Evolutionary conservation across 495 filamentous ascomycete genomes (phyloP).

Genomic region (Xylaria sp.): DNA sequence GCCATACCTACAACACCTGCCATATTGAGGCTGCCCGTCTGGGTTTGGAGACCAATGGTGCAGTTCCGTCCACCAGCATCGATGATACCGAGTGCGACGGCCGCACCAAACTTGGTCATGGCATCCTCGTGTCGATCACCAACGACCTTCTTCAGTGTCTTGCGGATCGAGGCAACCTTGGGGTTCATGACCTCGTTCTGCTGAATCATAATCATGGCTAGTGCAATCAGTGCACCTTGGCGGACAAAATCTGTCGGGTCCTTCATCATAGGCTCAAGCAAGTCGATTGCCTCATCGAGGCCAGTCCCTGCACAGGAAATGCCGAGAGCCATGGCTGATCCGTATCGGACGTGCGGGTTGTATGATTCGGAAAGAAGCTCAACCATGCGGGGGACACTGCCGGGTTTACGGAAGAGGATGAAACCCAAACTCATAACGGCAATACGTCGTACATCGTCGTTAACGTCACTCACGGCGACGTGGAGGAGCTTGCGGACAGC

Average conservation of each 20-base stretch:
- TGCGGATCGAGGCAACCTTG: conserved; percentile 80
- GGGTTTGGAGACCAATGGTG: conserved; percentile 96
- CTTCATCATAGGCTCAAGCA: conserved; percentile 99
- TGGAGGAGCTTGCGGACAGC: conserved; percentile 97
- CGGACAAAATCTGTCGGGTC: conserved; percentile 98
- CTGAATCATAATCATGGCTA: conserved; percentile 97
- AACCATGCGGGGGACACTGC: conserved; percentile 98
- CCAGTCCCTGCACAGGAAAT: conserved; percentile 98
- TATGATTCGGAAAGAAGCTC: conserved; percentile 97
- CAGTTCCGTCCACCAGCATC: conserved; percentile 98
- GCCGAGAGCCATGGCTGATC: conserved; percentile 96
- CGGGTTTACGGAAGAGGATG: conserved; percentile 97
- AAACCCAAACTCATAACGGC: conserved; percentile 99
- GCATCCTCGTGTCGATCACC: conserved; percentile 97
- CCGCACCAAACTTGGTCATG: conserved; percentile 98
- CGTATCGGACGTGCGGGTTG: conserved; percentile 98
- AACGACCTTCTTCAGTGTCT: conserved; percentile 88
- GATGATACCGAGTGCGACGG: conserved; percentile 93
- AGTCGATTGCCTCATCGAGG: conserved; percentile 93
- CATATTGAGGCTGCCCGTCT: conserved; percentile 98
- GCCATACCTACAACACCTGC: conserved; percentile 96
- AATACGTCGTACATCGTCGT: conserved; percentile 93
- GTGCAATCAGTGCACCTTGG: conserved; percentile 92
- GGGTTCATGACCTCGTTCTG: conserved; percentile 97
- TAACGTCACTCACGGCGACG: conserved; percentile 96